Percentiles rank a stretch among this genome's conserved stretches.
phyloP scores from a whole-genome alignment of 1,139 yeast species.

The Taphrina wiesneri region DNA sequence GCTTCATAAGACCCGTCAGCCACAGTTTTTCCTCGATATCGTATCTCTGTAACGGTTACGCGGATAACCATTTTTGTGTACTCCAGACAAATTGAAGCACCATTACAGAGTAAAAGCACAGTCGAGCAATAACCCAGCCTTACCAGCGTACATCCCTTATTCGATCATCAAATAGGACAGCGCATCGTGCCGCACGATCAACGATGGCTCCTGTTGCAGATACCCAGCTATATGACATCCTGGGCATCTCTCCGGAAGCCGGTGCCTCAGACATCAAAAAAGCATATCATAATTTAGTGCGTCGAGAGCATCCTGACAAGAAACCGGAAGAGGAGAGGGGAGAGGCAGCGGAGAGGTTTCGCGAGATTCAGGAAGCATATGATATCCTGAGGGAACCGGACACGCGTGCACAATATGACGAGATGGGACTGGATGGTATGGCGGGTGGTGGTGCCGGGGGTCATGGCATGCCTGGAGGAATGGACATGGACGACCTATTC shows the following conservation, averaged over 20 bases:
- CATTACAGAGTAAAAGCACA: too few species aligned
- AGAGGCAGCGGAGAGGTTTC: conserved; percentile 69
- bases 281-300: conserved; percentile 67
- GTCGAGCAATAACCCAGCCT: too few species aligned
- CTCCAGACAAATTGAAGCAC: neutral
- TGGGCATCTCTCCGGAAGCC: conserved; percentile 68
- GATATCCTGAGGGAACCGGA: conserved; percentile 67
- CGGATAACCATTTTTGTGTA: neutral
- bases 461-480: conserved; percentile 41
- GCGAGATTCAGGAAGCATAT: conserved; percentile 72
- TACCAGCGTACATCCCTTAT: too few species aligned
- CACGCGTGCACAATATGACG: conserved; percentile 59
- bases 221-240: conserved; percentile 55
- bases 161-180: too few species aligned
- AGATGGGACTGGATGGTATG: conserved; percentile 50
- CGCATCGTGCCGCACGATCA: neutral
- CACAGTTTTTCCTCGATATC: neutral
- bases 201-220: conserved; percentile 33
- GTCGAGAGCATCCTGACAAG: conserved; percentile 90
- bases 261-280: conserved; percentile 65
- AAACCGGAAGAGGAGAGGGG: conserved; percentile 63
- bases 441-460: conserved; percentile 45
- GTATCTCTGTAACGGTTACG: neutral
- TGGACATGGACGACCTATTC: conserved; percentile 39
- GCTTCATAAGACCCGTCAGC: too few species aligned